Conservation (phyloP, 768 basidiomycete species). For the Boletus barrowsii region DNA sequence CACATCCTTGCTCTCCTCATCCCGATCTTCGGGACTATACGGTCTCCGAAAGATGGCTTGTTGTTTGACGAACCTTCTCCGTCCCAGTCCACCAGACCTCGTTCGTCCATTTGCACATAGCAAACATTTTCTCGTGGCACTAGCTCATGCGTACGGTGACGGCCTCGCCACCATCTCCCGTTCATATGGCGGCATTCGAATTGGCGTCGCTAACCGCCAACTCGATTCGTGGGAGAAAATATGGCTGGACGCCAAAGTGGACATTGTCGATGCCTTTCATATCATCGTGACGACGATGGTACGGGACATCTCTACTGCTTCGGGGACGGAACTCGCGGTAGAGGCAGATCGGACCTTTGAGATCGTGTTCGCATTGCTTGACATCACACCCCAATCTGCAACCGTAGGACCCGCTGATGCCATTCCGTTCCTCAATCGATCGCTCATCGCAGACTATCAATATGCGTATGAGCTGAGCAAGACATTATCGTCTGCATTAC, state of each 20-base stretch:
- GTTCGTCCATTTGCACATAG: constrained; percentile 50
- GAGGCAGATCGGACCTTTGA: constrained; percentile 56
- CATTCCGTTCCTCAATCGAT: constrained; percentile 62
- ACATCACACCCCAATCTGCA: constrained; percentile 33
- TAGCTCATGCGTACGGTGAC: constrained; percentile 59
- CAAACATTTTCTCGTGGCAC: constrained; percentile 50
- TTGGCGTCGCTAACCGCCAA: constrained; percentile 25
- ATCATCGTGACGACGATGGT: constrained; percentile 50
- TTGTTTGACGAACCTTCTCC: constrained; percentile 54
- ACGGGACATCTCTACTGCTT: constrained; percentile 42
- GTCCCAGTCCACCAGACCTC: constrained; percentile 46
- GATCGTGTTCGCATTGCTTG: constrained; percentile 56
- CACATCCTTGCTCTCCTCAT: constrained; percentile 43
- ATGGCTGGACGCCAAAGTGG: constrained; percentile 72
- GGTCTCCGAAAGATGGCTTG: constrained; percentile 61
- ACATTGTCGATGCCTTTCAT: constrained; percentile 68
- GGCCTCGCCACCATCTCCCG: constrained; percentile 54
- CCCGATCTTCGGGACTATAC: constrained; percentile 52
- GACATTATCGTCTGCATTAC: constrained; percentile 46
- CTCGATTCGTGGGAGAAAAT: constrained; percentile 67
- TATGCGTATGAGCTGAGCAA: constrained; percentile 57
- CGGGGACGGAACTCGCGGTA: constrained; percentile 40
- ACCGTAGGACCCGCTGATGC: constrained; percentile 15
- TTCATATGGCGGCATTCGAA: constrained; percentile 56
- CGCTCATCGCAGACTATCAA: constrained; percentile 72